Evolutionary conservation across 75 land plant genomes (phyloP).

Genomic region (Pinus taeda): DNA sequence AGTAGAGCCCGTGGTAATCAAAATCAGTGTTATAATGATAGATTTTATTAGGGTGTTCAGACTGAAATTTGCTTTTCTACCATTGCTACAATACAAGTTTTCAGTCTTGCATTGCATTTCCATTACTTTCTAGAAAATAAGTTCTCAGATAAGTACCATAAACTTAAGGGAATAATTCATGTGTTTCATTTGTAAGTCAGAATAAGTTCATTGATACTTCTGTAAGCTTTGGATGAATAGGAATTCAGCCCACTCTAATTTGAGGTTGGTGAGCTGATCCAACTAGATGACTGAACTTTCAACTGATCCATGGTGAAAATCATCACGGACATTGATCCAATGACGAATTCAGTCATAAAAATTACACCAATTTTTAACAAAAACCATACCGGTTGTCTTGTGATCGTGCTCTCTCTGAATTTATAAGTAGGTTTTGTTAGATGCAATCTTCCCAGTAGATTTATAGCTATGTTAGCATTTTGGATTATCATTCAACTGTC

Average conservation of each 20-base stretch:
- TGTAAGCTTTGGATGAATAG: neutral
- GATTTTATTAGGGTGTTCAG: neutral
- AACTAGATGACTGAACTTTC: neutral
- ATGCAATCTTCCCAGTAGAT: neutral
- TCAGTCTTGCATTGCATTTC: neutral
- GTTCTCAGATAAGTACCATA: neutral
- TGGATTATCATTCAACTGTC: neutral
- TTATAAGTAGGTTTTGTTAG: neutral
- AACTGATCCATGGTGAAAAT: neutral
- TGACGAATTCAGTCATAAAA: neutral
- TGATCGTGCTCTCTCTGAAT: neutral
- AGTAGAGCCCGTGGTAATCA: too few relatives aligned
- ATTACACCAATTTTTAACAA: neutral
- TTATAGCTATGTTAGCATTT: neutral
- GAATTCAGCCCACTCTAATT: neutral
- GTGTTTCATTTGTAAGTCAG: neutral
- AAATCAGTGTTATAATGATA: too few relatives aligned
- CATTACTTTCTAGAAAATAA: neutral
- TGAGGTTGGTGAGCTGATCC: neutral
- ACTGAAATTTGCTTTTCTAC: neutral
- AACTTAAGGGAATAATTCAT: neutral
- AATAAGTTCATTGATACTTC: neutral
- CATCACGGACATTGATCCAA: neutral
- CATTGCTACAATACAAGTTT: neutral
- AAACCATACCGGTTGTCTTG: neutral